phyloP scores from a whole-genome alignment of 331 rosid genomes.

The Ulmus americana region DNA sequence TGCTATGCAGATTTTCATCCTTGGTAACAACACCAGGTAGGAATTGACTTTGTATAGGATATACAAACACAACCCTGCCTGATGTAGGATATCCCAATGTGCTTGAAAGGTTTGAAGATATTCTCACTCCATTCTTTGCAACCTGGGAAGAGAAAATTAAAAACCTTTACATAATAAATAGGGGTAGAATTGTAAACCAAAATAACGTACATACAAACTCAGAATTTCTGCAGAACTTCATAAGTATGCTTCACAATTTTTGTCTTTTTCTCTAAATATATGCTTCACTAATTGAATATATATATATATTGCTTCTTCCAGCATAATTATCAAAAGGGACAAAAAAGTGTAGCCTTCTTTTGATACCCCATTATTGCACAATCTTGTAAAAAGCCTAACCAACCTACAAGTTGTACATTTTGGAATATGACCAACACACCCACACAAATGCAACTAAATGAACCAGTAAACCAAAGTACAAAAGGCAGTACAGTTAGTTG shows the following conservation, averaged over 20 bases:
- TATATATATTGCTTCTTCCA: too few species aligned
- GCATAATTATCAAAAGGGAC: too few species aligned
- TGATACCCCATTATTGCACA: too few species aligned
- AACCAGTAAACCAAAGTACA: too few species aligned
- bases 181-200: neutral
- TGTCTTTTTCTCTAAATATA: too few species aligned
- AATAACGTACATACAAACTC: neutral
- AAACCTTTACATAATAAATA: conserved; percentile 8
- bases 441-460: too few species aligned
- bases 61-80: conserved; percentile 47
- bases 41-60: conserved; percentile 32
- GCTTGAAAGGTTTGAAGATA: conserved; percentile 61
- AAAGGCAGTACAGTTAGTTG: too few species aligned
- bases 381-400: too few species aligned
- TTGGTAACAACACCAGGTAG: conserved; percentile 27
- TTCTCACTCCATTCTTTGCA: conserved; percentile 52
- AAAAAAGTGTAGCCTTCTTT: too few species aligned
- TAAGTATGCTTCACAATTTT: neutral
- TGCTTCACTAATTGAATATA: too few species aligned
- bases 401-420: too few species aligned
- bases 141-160: conserved; percentile 41
- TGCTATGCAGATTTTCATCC: conserved; percentile 27
- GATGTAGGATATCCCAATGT: conserved; percentile 68
- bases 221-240: neutral
- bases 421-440: too few species aligned